Percentiles rank a stretch among this genome's conserved stretches.
phyloP scores from a whole-genome alignment of 2,329 filamentous ascomycete genomes.

The Paraphoma chrysanthemicola region DNA sequence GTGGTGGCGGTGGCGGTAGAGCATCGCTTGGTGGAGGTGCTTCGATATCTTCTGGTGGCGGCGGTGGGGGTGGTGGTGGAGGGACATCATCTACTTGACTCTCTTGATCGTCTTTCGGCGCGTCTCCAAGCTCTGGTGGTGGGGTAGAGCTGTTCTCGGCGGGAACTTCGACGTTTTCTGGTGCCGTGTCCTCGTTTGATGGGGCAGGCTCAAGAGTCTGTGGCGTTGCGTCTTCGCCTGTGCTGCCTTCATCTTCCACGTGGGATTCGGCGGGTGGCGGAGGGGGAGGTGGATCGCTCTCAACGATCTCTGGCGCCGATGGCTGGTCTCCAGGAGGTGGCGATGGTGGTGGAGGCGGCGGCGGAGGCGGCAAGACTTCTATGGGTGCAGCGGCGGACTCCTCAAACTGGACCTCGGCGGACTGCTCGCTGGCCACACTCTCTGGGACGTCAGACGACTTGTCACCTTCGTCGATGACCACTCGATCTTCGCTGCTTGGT shows the following conservation, averaged over 20 bases:
- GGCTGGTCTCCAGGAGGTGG: not conserved
- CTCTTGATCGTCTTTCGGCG: not conserved
- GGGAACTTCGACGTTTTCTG: no score
- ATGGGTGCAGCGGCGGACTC: not conserved
- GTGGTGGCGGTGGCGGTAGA: not conserved
- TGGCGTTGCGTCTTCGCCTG: no score
- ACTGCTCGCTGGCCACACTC: slow-evolving; percentile 15
- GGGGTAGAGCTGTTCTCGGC: no score
- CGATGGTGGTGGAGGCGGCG: not conserved
- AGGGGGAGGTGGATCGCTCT: not conserved
- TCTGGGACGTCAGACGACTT: slow-evolving; percentile 19
- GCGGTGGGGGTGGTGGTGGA: not conserved
- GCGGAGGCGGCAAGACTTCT: not conserved
- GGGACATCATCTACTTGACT: not conserved
- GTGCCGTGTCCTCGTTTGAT: no score
- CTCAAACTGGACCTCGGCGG: slow-evolving; percentile 6
- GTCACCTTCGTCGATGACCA: slow-evolving; percentile 19
- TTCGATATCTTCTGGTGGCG: slow-evolving; percentile 4
- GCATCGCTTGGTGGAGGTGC: slow-evolving; percentile 4
- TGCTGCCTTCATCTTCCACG: no score
- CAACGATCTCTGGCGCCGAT: not conserved
- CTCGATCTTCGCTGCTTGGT: slow-evolving; percentile 14
- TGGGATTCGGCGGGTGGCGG: not conserved
- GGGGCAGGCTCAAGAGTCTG: no score
- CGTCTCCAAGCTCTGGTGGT: not conserved